Evolutionary conservation across 805 yeast species (phyloP), one percentile per base, ranked within the genome.

Genomic region (Ogataea pilisensis): DNA sequence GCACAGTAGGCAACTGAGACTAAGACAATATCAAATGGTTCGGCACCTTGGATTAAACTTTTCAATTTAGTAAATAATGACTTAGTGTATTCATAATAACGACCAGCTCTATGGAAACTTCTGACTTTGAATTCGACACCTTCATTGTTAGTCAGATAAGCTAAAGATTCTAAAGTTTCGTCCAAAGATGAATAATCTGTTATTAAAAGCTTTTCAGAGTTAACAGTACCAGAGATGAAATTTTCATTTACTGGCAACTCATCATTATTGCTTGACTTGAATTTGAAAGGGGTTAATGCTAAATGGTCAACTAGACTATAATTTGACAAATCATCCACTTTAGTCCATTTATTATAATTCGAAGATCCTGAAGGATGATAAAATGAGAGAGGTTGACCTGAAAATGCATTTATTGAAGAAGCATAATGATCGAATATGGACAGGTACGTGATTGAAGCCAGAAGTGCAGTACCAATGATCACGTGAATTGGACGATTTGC

Each of bases 401-500:
- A 14, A 7, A 27, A 27, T 20, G 17, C 20, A 36, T 41, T 41
- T 34, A 43, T 27, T 13, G 54, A 35, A 3, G 57, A 46, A 38
- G 75, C 66, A 58, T 81, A 83, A 45, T 81, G 80, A 49, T 82
- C 87, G 27, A 84, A 78, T 3, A 82, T 75, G 3, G 90, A 75
- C 43, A 90, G 70, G 60, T 90, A 91, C 8, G 91, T 83, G 39
- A 85, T 65, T 3, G 95, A 82, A 2, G 95, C 93, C 31, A 87
- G 60, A 36, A 89, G 64, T 12, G 91, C 73, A 5, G 88, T 75
- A 42, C 78, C 55, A 35, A 88, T 78, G 39, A 90, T 80, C 40
- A 88, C 75, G 63, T 90, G 98, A 50, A 91, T 86, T 14, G 99
- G 99, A 57, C 81, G 75, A 44, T 76, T 75, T 12, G 95, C 93